These are phyloP conservation scores for Fusarium buxicola DNA, from an alignment of 2,329 filamentous ascomycete genomes.

Conservation along the genomic window DNA sequence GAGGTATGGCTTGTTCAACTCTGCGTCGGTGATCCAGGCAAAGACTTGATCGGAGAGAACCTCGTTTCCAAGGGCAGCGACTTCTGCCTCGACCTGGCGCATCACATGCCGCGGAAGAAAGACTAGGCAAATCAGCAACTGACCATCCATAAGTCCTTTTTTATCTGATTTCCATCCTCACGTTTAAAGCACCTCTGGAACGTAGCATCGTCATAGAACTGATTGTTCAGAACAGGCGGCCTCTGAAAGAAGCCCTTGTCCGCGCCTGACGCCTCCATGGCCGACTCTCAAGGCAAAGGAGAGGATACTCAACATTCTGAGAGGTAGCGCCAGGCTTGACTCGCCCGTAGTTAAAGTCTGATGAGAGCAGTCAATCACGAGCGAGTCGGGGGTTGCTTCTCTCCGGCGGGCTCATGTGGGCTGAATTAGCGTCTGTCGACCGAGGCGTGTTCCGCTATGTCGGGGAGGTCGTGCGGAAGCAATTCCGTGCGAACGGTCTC, in stretches of 20 bases:
- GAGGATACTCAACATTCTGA: constrained; percentile 1
- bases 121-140: constrained; percentile 51
- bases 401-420: constrained; percentile 31
- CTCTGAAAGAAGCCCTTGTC: constrained; percentile 68
- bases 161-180: constrained; percentile 49
- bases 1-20: constrained; percentile 72
- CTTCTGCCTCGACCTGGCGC: constrained; percentile 55
- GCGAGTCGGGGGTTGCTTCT: constrained; percentile 28
- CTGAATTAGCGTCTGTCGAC: constrained; percentile 20
- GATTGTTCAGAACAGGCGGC: constrained; percentile 63
- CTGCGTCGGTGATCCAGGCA: constrained; percentile 70
- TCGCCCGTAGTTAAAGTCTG: constrained; percentile 15
- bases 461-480: constrained; percentile 35
- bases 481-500: constrained; percentile 31
- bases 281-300: background rate
- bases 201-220: constrained; percentile 66
- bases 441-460: constrained; percentile 24
- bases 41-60: constrained; percentile 68
- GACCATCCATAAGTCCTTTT: no score
- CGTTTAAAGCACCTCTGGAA: constrained; percentile 64
- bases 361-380: constrained; percentile 30
- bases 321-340: background rate
- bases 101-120: constrained; percentile 59
- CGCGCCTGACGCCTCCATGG: constrained; percentile 59
- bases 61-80: constrained; percentile 61